These are phyloP conservation scores for Dothideomycetes sp. DNA, from an alignment of 2,329 filamentous ascomycete genomes.

Conservation along the genomic window DNA sequence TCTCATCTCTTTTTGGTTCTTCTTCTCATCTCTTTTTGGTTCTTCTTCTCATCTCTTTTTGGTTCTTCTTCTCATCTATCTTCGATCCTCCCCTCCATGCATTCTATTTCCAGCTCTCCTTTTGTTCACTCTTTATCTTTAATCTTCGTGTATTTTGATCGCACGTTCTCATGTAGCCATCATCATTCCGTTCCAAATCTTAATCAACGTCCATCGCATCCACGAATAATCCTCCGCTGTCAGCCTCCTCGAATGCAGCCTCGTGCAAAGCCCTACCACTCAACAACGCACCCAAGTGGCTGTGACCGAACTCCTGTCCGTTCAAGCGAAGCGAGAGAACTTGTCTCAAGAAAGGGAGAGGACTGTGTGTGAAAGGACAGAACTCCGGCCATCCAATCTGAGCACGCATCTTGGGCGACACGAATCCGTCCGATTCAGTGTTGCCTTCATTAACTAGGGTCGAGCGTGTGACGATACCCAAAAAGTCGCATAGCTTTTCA, in stretches of 20 bases:
- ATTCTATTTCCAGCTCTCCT: no score
- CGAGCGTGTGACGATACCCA: not conserved
- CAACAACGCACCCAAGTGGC: constrained; percentile 2
- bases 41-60: no score
- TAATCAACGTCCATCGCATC: no score
- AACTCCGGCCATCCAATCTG: not conserved
- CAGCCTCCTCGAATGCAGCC: constrained; percentile 5
- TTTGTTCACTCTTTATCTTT: no score
- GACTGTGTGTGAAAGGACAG: constrained; percentile 1
- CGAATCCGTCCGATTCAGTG: not conserved
- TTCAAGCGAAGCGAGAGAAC: not conserved
- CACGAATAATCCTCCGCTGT: no score
- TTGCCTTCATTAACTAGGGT: not conserved
- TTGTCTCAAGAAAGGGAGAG: constrained; percentile 5
- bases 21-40: no score
- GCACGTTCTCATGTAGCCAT: no score
- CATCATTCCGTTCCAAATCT: no score
- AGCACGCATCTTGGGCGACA: not conserved
- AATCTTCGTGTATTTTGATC: no score
- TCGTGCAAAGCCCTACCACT: not conserved
- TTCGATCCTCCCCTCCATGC: no score
- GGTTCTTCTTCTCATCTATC: no score
- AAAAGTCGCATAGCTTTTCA: not conserved
- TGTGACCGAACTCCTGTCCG: constrained; percentile 2
- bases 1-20: no score